These are phyloP conservation scores for Pseudogymnoascus sp. DNA, from an alignment of 2,329 filamentous ascomycete species.

Conservation along the genomic window DNA sequence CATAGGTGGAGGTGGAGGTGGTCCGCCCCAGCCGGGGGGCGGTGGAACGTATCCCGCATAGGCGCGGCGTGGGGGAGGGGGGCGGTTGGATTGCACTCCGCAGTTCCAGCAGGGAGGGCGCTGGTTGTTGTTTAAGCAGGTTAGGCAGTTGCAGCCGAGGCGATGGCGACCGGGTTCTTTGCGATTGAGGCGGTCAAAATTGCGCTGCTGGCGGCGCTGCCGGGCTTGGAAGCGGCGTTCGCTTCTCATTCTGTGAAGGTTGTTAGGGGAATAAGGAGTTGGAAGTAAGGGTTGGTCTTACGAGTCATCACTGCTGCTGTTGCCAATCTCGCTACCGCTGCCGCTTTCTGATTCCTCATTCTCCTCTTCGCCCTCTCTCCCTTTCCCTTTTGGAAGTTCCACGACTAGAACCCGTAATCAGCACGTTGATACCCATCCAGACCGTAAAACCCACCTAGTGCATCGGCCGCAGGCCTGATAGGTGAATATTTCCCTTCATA, in stretches of 20 bases:
- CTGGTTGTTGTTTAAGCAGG: constrained; percentile 30
- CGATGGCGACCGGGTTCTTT: constrained; percentile 41
- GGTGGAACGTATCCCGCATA: constrained; percentile 12
- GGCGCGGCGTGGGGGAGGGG: constrained; percentile 19
- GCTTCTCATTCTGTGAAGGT: constrained; percentile 15
- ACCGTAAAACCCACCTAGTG: constrained; percentile 29
- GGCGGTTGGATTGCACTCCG: constrained; percentile 28
- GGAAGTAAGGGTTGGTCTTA: constrained; percentile 8
- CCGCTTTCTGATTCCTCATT: constrained; percentile 30
- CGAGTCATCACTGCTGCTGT: constrained; percentile 31
- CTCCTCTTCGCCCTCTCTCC: constrained; percentile 33
- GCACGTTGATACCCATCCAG: background rate
- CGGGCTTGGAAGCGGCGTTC: constrained; percentile 30
- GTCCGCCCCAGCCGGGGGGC: constrained; percentile 10
- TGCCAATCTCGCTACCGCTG: constrained; percentile 14
- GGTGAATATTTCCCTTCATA: constrained; percentile 43
- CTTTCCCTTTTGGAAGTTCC: constrained; percentile 34
- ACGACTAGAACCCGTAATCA: constrained; percentile 12
- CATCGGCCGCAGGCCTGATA: constrained; percentile 37
- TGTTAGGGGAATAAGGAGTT: background rate
- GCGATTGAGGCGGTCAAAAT: constrained; percentile 33
- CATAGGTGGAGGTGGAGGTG: constrained; percentile 18
- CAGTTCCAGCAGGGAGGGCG: constrained; percentile 39
- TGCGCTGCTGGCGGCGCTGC: constrained; percentile 31
- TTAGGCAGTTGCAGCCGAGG: constrained; percentile 38